Evolutionary conservation across 1,284 basidiomycete species (phyloP).

Genomic region (Stygiomarasmius scandens): DNA sequence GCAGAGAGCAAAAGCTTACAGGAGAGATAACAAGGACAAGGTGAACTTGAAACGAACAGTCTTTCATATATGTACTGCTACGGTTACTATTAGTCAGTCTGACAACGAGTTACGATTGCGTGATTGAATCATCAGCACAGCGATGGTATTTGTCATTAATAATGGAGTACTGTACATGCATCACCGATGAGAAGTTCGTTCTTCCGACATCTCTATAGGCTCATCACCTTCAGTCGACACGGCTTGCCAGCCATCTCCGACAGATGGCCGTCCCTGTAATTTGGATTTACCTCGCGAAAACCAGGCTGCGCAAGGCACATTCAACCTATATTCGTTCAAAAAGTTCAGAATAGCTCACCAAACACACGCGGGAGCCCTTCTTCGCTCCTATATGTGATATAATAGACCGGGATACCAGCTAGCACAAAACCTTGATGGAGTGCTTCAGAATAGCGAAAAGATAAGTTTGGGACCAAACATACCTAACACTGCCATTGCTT

Average conservation of each 20-base stretch:
- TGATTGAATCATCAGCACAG: too few species aligned
- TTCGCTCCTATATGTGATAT: slow-evolving; percentile 66
- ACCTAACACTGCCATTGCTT: slow-evolving; percentile 88
- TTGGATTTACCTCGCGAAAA: slow-evolving; percentile 44
- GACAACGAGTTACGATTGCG: too few species aligned
- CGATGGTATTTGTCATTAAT: too few species aligned
- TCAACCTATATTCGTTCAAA: not conserved
- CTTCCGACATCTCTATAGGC: slow-evolving; percentile 57
- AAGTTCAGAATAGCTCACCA: slow-evolving; percentile 39
- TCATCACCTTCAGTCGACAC: slow-evolving; percentile 76
- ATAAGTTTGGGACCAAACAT: slow-evolving; percentile 26
- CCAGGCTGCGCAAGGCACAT: slow-evolving; percentile 41
- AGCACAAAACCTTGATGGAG: slow-evolving; percentile 60
- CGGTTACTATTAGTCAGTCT: too few species aligned
- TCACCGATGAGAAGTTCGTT: not conserved
- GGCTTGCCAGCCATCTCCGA: slow-evolving; percentile 71
- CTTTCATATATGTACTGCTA: too few species aligned
- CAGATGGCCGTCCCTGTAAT: slow-evolving; percentile 51
- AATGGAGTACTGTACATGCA: not conserved
- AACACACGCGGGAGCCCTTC: slow-evolving; percentile 47
- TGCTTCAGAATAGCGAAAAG: slow-evolving; percentile 7
- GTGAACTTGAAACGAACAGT: too few species aligned
- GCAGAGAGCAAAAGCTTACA: too few species aligned
- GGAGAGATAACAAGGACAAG: too few species aligned
- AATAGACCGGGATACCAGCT: slow-evolving; percentile 84